phyloP scores from a whole-genome alignment of 2,329 filamentous ascomycete genomes.

The Amphichorda felina region DNA sequence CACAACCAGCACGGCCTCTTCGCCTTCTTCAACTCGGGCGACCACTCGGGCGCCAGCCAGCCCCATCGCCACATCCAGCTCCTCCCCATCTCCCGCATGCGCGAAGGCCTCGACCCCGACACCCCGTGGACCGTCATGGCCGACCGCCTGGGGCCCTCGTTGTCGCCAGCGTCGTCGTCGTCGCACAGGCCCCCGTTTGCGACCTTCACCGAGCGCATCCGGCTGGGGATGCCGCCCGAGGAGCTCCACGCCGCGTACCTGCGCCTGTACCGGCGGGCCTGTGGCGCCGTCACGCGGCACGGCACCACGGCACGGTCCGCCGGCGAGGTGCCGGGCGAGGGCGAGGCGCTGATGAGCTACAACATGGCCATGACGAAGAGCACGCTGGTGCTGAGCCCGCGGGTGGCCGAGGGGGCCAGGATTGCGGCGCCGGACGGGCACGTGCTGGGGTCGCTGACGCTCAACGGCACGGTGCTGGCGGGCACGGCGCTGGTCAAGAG shows the following conservation, averaged over 20 bases:
- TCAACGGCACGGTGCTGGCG: constrained; percentile 53
- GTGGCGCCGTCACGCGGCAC: constrained; percentile 20
- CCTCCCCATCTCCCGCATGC: constrained; percentile 54
- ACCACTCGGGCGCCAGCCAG: constrained; percentile 58
- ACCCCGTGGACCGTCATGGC: constrained; percentile 36
- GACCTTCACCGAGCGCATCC: constrained; percentile 28
- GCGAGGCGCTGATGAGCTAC: constrained; percentile 45
- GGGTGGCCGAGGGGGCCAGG: constrained; percentile 35
- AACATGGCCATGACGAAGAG: constrained; percentile 48
- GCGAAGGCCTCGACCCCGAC: constrained; percentile 26
- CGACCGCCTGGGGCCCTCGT: constrained; percentile 24
- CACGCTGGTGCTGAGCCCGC: constrained; percentile 41
- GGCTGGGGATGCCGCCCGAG: constrained; percentile 16
- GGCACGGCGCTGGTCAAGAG: constrained; percentile 53
- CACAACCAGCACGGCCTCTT: constrained; percentile 26
- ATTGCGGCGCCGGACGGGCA: constrained; percentile 14
- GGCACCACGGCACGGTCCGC: constrained; percentile 7
- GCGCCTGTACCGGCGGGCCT: constrained; percentile 32
- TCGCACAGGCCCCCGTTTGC: constrained; percentile 25
- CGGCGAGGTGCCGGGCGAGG: constrained; percentile 15
- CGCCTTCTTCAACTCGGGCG: constrained; percentile 60
- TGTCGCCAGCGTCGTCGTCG: too few species aligned
- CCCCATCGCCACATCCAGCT: constrained; percentile 62
- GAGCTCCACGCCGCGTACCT: constrained; percentile 32
- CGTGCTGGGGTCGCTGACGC: constrained; percentile 29